Conservation (phyloP, 805 yeast species). For the Saccharomycopsis fermentans region DNA sequence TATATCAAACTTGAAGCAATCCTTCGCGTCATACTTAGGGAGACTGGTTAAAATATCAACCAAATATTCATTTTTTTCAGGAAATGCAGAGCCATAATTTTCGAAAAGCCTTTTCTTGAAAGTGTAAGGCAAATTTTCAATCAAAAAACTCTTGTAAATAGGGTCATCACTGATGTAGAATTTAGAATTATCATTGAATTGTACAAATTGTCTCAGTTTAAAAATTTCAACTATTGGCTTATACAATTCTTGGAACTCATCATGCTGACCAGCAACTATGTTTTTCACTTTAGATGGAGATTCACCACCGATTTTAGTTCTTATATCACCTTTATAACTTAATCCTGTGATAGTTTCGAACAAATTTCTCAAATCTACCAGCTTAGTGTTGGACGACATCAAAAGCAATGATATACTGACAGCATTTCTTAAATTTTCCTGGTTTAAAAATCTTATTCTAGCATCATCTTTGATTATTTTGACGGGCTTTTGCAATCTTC, state of each 20-base stretch:
- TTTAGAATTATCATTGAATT: constrained; percentile 17
- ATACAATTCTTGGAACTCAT: constrained; percentile 61
- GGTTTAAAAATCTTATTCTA: constrained; percentile 55
- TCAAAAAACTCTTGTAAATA: constrained; percentile 33
- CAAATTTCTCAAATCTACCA: constrained; percentile 25
- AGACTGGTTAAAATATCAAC: background rate
- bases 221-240: constrained; percentile 46
- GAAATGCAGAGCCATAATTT: constrained; percentile 1
- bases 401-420: constrained; percentile 56
- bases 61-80: background rate
- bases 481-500: constrained; percentile 91
- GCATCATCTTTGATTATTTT: constrained; percentile 59
- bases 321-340: constrained; percentile 84
- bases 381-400: constrained; percentile 28
- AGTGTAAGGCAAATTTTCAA: constrained; percentile 36
- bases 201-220: constrained; percentile 25
- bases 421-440: constrained; percentile 69
- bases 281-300: constrained; percentile 82
- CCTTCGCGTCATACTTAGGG: background rate
- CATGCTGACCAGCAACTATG: constrained; percentile 70
- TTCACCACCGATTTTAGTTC: constrained; percentile 81
- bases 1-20: background rate
- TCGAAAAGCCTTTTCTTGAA: constrained; percentile 35
- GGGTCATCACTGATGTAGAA: constrained; percentile 28
- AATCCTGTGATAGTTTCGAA: constrained; percentile 69